phyloP scores from a whole-genome alignment of 1,139 yeast species.

The Sugiyamaella xylanicola region DNA sequence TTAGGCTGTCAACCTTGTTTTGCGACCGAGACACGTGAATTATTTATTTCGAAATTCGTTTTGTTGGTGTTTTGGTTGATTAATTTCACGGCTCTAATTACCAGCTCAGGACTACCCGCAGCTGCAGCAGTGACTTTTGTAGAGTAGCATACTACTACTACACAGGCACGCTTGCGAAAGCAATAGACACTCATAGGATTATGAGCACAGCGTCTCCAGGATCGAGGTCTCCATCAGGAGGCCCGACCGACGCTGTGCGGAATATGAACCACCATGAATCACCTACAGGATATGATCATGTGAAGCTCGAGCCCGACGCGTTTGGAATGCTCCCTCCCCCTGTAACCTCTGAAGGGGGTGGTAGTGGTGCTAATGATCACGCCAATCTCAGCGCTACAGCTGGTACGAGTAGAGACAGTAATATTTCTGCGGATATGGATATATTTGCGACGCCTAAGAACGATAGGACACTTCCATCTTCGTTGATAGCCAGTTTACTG shows the following conservation, averaged over 20 bases:
- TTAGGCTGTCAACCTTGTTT: neutral
- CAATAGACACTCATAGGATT: slow-evolving; percentile 1
- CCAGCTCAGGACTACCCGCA: no score
- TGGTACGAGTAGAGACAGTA: neutral
- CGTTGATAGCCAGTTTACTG: slow-evolving; percentile 14
- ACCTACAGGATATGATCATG: neutral
- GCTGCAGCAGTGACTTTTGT: neutral
- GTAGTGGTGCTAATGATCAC: no score
- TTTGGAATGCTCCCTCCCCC: slow-evolving; percentile 18
- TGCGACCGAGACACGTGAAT: neutral
- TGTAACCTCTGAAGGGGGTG: neutral
- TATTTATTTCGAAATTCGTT: neutral
- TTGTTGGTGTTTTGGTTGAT: neutral
- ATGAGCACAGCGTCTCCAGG: slow-evolving; percentile 22
- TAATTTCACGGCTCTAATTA: no score
- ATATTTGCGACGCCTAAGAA: slow-evolving; percentile 22
- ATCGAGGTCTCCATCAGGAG: slow-evolving; percentile 12
- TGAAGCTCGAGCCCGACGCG: slow-evolving; percentile 18
- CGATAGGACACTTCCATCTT: slow-evolving; percentile 15
- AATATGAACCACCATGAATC: neutral
- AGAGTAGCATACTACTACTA: neutral
- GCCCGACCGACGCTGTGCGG: slow-evolving; percentile 20
- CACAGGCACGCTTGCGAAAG: neutral
- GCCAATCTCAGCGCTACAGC: neutral
- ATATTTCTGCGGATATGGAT: neutral